Conservation (phyloP, 2,329 filamentous ascomycete genomes). For the Colletotrichum paranaense region DNA sequence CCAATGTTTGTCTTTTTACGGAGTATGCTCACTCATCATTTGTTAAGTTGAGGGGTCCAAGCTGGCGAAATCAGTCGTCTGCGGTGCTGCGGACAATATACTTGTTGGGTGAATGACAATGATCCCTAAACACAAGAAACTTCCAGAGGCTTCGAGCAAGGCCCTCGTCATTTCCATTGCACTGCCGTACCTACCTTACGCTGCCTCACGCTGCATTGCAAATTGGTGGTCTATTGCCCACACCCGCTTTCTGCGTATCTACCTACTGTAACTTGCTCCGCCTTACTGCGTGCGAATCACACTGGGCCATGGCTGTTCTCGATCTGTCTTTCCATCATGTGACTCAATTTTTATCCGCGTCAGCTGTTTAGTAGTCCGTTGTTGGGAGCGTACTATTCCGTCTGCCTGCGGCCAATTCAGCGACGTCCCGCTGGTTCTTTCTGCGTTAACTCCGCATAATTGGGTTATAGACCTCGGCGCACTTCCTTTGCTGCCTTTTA, state of each 20-base stretch:
- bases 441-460: not conserved
- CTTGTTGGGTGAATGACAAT: not conserved
- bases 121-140: not conserved
- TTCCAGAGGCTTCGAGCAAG: not conserved
- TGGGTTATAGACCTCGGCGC: not conserved
- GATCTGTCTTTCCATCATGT: not conserved
- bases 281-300: not conserved
- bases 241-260: not conserved
- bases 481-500: not conserved
- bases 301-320: not conserved
- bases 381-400: not conserved
- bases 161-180: not conserved
- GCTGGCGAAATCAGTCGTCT: not conserved
- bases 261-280: not conserved
- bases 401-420: not conserved
- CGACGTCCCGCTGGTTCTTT: not conserved
- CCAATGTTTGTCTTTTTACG: not conserved
- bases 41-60: not conserved
- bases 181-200: not conserved
- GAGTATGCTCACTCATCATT: slow-evolving; percentile 5
- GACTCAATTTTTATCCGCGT: not conserved
- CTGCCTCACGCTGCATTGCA: not conserved
- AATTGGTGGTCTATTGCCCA: not conserved
- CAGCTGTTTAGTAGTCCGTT: not conserved
- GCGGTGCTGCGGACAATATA: not conserved